Base-by-base conservation (phyloP, 164 flowering plant genomes). In the Piper betle region DNA sequence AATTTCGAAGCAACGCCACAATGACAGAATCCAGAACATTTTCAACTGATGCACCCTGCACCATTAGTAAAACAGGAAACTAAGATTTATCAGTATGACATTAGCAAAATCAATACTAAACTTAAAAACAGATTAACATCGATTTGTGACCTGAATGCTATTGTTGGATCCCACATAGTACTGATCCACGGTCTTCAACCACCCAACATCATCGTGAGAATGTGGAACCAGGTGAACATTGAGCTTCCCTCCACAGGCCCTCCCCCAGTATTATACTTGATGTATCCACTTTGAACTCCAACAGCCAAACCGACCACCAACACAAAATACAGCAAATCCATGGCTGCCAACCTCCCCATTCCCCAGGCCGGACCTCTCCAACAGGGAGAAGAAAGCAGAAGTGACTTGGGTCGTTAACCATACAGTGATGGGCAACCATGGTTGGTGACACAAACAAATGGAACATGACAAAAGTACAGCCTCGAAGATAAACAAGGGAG, bases 171-270 rank as follows among this genome's bases (percentile, higher is more conserved):
- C 95, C 56, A 78, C 81, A 56, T 83, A 91, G 78, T 87, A 87
- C 79, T 90, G 95, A 79, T 90, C 95, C 65, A 90, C 78, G 8
- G 97, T 90, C 76, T 91, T 91, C 69, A 91, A 69, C 95, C 97
- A 91, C 0, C 97, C 95, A 50, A 91, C 97, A 59, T 87, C 97
- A 46, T 87, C 95, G 67, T 91, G 97, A 0, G 89, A 63, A 72
- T 91, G 97, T 64, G 95, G 73, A 57, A 91, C 95, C 81, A 91
- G 69, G 67, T 91, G 97, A 17, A 91, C 91, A 72, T 91, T 91
- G 25, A 91, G 53, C 56, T 87, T 87, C 4, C 88, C 2, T 79
- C 73, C 37, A 81, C 84, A n/a, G 77, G 67, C 33, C 75, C 58
- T 33, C 60, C 73, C 5, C 79, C 67, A 38, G 93, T 91, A 61